phyloP scores from a whole-genome alignment of 1,284 basidiomycete genomes.

The Apiotrichum sp. region DNA sequence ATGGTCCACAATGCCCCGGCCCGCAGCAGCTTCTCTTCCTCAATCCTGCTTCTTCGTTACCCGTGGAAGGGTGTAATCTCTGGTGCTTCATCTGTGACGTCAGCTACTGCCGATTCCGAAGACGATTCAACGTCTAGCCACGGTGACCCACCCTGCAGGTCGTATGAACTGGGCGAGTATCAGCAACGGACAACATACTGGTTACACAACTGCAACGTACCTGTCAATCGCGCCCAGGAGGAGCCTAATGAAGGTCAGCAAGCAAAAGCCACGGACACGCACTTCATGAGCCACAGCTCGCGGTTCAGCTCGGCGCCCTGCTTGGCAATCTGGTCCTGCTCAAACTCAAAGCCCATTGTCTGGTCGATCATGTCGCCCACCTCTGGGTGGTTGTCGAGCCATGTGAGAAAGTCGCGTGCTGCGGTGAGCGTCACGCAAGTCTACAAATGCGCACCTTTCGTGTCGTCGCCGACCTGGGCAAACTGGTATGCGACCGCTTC shows the following conservation, averaged over 20 bases:
- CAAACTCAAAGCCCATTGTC: conserved; percentile 15
- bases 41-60: too few relatives aligned
- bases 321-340: conserved; percentile 9
- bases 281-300: conserved; percentile 7
- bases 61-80: not conserved
- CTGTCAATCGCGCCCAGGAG: conserved; percentile 7
- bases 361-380: conserved; percentile 11
- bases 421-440: too few relatives aligned
- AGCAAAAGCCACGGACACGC: not conserved
- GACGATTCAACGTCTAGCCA: too few relatives aligned
- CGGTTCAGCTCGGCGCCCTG: not conserved
- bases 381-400: conserved; percentile 6
- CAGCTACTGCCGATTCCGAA: too few relatives aligned
- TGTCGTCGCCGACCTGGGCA: conserved; percentile 16
- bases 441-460: not conserved
- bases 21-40: too few relatives aligned
- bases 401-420: conserved; percentile 6
- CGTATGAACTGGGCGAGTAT: not conserved
- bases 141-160: not conserved
- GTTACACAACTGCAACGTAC: not conserved
- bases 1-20: too few relatives aligned
- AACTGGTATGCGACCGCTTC: conserved; percentile 9
- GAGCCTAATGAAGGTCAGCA: not conserved
- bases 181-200: not conserved
- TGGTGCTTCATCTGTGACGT: not conserved